A percentile compares a stretch with the other conserved stretches of the same genome.
These are phyloP conservation scores for Thalassiosira hispida DNA, from an alignment of 352 stramenopile species.

Conservation along the genomic window DNA sequence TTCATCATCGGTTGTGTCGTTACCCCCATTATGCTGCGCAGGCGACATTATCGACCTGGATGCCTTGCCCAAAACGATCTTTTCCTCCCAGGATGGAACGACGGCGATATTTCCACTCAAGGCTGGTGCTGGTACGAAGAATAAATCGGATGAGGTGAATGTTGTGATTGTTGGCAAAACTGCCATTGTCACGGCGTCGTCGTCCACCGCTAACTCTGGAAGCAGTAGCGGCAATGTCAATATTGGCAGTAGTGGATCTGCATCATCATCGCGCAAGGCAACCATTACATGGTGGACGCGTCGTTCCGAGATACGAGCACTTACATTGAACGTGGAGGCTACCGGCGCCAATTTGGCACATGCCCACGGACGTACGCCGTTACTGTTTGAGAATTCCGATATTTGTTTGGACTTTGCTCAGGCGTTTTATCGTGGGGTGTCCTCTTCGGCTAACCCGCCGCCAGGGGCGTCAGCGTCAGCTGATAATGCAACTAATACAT, in stretches of 20 bases:
- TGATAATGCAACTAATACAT: background rate
- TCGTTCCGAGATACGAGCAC: constrained; percentile 59
- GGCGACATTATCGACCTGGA: constrained; percentile 55
- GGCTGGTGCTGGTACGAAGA: constrained; percentile 5
- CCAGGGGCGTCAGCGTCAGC: background rate
- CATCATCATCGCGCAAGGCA: constrained; percentile 33
- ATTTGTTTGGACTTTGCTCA: constrained; percentile 75
- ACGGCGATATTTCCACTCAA: constrained; percentile 31
- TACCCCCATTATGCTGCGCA: constrained; percentile 26
- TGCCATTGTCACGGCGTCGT: constrained; percentile 56
- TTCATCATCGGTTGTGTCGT: constrained; percentile 5
- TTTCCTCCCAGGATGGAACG: constrained; percentile 20
- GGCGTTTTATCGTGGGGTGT: constrained; percentile 55
- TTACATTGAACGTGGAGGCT: constrained; percentile 70
- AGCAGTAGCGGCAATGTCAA: too few species aligned
- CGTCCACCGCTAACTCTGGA: constrained; percentile 3
- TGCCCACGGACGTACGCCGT: constrained; percentile 44
- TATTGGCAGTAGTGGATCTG: too few species aligned
- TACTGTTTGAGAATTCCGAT: constrained; percentile 67
- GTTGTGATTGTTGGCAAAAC: constrained; percentile 67
- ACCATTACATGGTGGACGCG: constrained; percentile 60
- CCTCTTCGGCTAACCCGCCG: constrained; percentile 8
- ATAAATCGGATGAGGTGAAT: constrained; percentile 1
- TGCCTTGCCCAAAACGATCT: constrained; percentile 29
- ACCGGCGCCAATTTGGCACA: constrained; percentile 63